Percentiles rank a stretch among this genome's conserved stretches.
These are phyloP conservation scores for Fraxinus platypoda DNA, from an alignment of 305 asterid species.

Conservation along the genomic window DNA sequence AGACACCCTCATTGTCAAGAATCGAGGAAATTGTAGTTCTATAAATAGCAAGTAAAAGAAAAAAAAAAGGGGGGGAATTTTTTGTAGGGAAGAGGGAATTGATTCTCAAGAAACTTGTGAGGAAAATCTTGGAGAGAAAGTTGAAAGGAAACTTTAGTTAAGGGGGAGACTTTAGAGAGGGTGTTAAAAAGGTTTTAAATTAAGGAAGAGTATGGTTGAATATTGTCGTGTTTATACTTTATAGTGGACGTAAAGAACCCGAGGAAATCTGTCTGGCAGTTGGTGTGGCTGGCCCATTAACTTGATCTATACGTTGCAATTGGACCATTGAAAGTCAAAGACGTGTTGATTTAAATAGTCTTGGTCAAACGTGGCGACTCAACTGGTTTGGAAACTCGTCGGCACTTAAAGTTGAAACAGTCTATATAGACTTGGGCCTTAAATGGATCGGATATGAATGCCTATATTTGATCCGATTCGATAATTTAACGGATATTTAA, in stretches of 20 bases:
- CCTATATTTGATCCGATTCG: no score
- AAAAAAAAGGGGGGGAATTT: not conserved
- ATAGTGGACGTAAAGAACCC: not conserved
- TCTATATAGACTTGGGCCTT: not conserved
- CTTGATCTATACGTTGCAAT: not conserved
- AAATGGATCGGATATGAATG: not conserved
- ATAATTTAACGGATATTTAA: no score
- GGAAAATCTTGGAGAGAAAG: conserved; percentile 35
- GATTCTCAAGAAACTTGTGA: conserved; percentile 47
- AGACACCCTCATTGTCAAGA: conserved; percentile 38
- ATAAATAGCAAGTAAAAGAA: conserved; percentile 26
- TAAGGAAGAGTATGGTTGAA: conserved; percentile 38
- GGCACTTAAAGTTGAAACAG: not conserved
- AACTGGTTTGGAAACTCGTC: not conserved
- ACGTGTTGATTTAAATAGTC: not conserved
- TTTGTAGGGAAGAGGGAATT: conserved; percentile 44
- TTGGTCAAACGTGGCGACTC: not conserved
- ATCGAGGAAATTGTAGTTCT: conserved; percentile 10
- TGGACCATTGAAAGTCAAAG: conserved; percentile 1
- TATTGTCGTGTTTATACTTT: conserved; percentile 24
- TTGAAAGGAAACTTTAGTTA: conserved; percentile 17
- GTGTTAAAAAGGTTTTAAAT: not conserved
- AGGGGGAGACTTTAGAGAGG: not conserved
- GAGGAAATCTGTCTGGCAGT: not conserved
- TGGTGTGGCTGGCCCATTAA: not conserved